Evolutionary conservation across 495 filamentous ascomycete genomes (phyloP), one percentile per base, ranked within the genome.

Genomic region (Neurospora sp.): DNA sequence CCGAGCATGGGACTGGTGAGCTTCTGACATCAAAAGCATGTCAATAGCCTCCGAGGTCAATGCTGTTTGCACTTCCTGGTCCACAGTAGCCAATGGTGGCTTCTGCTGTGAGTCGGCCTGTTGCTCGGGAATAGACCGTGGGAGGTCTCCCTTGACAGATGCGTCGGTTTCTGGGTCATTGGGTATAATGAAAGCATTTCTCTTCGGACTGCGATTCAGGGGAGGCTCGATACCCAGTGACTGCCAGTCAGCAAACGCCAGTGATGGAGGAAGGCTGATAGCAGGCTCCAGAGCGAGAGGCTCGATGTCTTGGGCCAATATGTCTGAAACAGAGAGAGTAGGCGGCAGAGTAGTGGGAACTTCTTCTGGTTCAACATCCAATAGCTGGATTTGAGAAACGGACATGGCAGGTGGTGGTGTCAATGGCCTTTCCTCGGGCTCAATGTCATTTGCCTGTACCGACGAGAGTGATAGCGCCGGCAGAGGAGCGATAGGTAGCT

Each of bases 21-120:
- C 44, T 70, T 77, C 78, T 31, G 74, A 84, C 75, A 86, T 86
- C 16, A 93, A 80, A 70, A 93, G 82, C 69, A 87, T 86, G 72
- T 94, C 91, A 72, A 94, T 90, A 68, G 88, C 89, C 53, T 91
- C 87, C 0, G 90, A 88, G 16, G 92, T 94, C 41, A 95, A 80
- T 8, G 89, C 83, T 41, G 93, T 95, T 80, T 96, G 93, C 16
- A 89, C 87, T 69, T 87, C 86, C 71, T 93, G 90, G 77, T 95
- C 90, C 42, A 83, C 82, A 68, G 85, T 89, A 59, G 85, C 71
- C 18, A 80, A 44, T 10, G 72, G 14, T 39, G 68, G 81, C 74
- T 83, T 86, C 47, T 77, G 82, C 22, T 72, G 65, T 69, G 80
- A 75, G 18, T 78, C 77, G 27, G 76, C 72, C 38, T 79, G 77